A percentile compares a stretch with the other conserved stretches of the same genome.
Conservation (phyloP, 2,329 filamentous ascomycete species). For the Lizonia empirigonia region DNA sequence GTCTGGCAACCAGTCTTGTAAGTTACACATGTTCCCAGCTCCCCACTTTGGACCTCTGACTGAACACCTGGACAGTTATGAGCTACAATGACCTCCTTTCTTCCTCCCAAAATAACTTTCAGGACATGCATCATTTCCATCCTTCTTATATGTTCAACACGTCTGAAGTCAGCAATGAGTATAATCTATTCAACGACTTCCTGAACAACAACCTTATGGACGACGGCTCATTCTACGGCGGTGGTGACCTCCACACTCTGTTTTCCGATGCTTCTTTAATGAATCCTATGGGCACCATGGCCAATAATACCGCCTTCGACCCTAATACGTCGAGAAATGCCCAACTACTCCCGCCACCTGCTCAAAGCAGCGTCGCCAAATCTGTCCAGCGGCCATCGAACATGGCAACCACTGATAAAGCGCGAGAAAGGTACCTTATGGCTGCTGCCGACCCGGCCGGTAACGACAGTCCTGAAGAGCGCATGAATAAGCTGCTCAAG, state of each 20-base stretch:
- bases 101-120: slow-evolving; percentile 77
- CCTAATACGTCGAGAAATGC: slow-evolving; percentile 55
- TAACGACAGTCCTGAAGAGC: slow-evolving; percentile 81
- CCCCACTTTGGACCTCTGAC: slow-evolving; percentile 26
- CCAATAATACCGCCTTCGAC: slow-evolving; percentile 38
- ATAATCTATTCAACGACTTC: slow-evolving; percentile 95
- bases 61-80: slow-evolving; percentile 62
- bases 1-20: slow-evolving; percentile 75
- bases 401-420: slow-evolving; percentile 69
- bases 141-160: slow-evolving; percentile 92
- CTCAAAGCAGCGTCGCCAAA: slow-evolving; percentile 56
- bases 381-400: slow-evolving; percentile 66
- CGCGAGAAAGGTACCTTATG: slow-evolving; percentile 89
- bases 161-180: slow-evolving; percentile 95
- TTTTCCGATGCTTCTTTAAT: slow-evolving; percentile 65
- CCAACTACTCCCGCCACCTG: slow-evolving; percentile 48
- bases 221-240: slow-evolving; percentile 57
- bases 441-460: slow-evolving; percentile 94
- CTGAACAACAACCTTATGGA: slow-evolving; percentile 90
- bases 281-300: slow-evolving; percentile 50
- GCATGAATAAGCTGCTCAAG: slow-evolving; percentile 91
- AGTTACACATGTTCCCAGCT: slow-evolving; percentile 53
- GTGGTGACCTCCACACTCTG: slow-evolving; percentile 56
- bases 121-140: slow-evolving; percentile 94
- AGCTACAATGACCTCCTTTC: slow-evolving; percentile 83